Evolutionary conservation across 1,284 basidiomycete species (phyloP).

Genomic region (Cutaneotrichosporon sp.): DNA sequence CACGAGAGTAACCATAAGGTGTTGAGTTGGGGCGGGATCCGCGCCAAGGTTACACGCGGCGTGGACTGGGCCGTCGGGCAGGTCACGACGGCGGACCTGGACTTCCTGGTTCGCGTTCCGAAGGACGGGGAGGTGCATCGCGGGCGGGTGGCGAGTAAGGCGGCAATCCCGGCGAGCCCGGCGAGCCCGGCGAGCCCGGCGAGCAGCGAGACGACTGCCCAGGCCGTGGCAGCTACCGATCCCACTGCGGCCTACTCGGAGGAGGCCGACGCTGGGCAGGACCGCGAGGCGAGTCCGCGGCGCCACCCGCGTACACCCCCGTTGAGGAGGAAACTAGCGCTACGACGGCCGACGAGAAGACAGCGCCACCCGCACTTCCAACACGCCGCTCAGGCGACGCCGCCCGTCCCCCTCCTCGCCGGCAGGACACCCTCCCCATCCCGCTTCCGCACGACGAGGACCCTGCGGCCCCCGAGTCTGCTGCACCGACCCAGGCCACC

Average conservation of each 20-base stretch:
- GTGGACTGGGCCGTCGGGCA: constrained; percentile 23
- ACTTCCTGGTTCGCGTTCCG: constrained; percentile 27
- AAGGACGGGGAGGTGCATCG: constrained; percentile 16
- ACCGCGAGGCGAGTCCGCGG: not conserved
- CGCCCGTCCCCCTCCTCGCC: not conserved
- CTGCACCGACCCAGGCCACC: constrained; percentile 8
- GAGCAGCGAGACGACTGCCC: not conserved
- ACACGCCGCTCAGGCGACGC: not conserved
- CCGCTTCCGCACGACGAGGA: constrained; percentile 4
- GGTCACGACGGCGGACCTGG: constrained; percentile 25
- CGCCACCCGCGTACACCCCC: not conserved
- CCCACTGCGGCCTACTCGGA: not conserved
- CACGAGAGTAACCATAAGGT: constrained; percentile 18
- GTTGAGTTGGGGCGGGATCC: constrained; percentile 7
- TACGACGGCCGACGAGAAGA: not conserved
- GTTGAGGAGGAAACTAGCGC: not conserved
- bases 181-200: not conserved
- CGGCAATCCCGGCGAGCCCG: not conserved
- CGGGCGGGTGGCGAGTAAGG: not conserved
- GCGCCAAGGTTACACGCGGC: constrained; percentile 18
- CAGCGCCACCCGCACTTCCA: not conserved
- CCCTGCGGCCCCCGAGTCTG: not conserved
- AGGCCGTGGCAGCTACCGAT: not conserved
- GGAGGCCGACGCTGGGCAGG: not conserved
- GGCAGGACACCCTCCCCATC: not conserved